Base-by-base conservation (phyloP, 768 basidiomycete genomes). In the Lactarius pseudohatsudake region DNA sequence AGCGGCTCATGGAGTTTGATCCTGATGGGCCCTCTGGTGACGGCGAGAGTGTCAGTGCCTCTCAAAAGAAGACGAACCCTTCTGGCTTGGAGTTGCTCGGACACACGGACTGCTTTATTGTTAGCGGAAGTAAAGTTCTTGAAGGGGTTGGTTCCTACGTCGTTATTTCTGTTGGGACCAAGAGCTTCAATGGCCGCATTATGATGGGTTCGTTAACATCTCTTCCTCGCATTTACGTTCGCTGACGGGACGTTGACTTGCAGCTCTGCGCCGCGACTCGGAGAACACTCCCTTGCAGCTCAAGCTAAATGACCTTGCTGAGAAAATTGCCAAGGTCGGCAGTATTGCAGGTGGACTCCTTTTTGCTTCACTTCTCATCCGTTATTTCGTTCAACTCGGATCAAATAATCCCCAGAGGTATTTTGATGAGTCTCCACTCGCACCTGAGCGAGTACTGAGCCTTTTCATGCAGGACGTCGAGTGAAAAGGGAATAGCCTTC, bases 61-160 rank as follows among this genome's bases (percentile, higher is more conserved):
- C 70, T 57, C 30, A 7, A 26, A 61, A 15, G 57, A 57, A 62
- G 20, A 18, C 40, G 5, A 63, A 58, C 2, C 55, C 59, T 22
- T 71, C 75, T 3, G 75, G 75, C 20, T 65, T 64, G 63, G 76
- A 76, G 32, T 64, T 69, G 22, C 71, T 71, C 57, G 75, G 79
- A 0, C 94, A 98, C 74, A 85, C 83, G 57, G 96, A 98, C 72
- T 97, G 94, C 77, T 98, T 97, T 78, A 74, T 98, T 64, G 81
- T 98, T 72, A 91, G 89, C 26, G 97, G 97, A 18, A 87, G 86
- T 75, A 98, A 96, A 77, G 92, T 99, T 47, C 79, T 94, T 26
- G 97, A 98, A 77, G 97, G 97, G 53, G 90, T 96, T 55, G 97
- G 97, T 32, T 83, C 81, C 65, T 99, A 98, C 72, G 88, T 99